phyloP scores from a whole-genome alignment of 331 rosid genomes.

The Dryas integrifolia region DNA sequence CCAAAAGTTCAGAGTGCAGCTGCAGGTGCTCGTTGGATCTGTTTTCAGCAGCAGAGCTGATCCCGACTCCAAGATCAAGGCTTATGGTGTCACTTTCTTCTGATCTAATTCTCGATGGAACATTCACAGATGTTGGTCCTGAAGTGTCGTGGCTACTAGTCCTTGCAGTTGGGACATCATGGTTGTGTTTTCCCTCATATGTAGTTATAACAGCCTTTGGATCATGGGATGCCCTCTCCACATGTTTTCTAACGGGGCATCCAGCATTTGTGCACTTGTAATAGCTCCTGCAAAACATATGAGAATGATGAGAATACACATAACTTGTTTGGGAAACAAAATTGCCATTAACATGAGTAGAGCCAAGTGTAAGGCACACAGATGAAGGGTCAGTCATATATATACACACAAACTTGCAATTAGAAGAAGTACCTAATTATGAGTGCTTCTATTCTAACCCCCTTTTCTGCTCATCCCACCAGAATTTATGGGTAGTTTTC shows the following conservation, averaged over 20 bases:
- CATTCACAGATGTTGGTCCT: conserved; percentile 38
- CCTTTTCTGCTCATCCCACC: no score
- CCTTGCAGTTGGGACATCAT: conserved; percentile 85
- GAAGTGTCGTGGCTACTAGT: conserved; percentile 73
- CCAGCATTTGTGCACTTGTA: conserved; percentile 94
- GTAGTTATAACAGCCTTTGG: conserved; percentile 97
- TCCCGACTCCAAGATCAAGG: conserved; percentile 97
- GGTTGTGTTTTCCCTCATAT: conserved; percentile 93
- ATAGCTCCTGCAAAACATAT: conserved; percentile 72
- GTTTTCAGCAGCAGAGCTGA: conserved; percentile 52
- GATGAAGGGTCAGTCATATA: neutral
- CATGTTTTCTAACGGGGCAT: conserved; percentile 93
- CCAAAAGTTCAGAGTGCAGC: conserved; percentile 42
- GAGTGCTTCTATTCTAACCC: neutral
- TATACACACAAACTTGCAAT: neutral
- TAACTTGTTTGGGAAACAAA: neutral
- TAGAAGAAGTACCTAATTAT: neutral
- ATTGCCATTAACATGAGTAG: conserved; percentile 9
- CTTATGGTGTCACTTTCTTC: conserved; percentile 78
- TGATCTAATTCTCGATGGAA: conserved; percentile 52
- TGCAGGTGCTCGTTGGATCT: conserved; percentile 51
- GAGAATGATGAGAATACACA: conserved; percentile 27
- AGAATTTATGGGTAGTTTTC: no score
- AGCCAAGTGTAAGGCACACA: neutral
- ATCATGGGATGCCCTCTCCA: conserved; percentile 97